A percentile compares a stretch with the other conserved stretches of the same genome.
These are phyloP conservation scores for Fomitopsis serialis DNA, from an alignment of 768 basidiomycete genomes.

Conservation along the genomic window DNA sequence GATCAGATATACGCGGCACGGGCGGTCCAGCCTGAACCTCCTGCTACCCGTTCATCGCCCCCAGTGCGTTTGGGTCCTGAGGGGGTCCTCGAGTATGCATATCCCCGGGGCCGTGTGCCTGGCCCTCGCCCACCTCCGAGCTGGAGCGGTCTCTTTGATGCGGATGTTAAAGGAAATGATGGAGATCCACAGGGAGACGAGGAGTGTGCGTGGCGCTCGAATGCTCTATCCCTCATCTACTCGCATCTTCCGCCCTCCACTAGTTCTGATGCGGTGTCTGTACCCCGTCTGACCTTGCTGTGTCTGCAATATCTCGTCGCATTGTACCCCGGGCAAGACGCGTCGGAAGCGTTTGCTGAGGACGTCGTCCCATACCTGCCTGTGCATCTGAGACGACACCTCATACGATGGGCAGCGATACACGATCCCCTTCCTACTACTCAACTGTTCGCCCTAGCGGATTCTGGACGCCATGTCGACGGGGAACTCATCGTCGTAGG, in stretches of 20 bases:
- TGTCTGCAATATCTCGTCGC: constrained; percentile 49
- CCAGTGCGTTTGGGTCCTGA: constrained; percentile 4
- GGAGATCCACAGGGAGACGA: constrained; percentile 24
- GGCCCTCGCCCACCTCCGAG: constrained; percentile 41
- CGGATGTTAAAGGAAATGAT: constrained; percentile 11
- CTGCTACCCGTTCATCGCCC: constrained; percentile 7
- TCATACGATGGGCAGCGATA: constrained; percentile 55
- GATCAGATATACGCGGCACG: constrained; percentile 28
- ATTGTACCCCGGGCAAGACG: constrained; percentile 23
- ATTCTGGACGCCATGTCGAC: constrained; percentile 45
- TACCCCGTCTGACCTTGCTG: constrained; percentile 51
- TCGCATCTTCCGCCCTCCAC: constrained; percentile 23
- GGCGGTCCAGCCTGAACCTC: background rate
- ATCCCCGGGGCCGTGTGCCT: constrained; percentile 18
- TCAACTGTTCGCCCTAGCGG: constrained; percentile 47
- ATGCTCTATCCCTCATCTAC: constrained; percentile 52
- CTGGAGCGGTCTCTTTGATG: constrained; percentile 37
- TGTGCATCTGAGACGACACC: constrained; percentile 49
- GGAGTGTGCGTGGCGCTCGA: constrained; percentile 39
- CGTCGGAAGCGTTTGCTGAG: constrained; percentile 36
- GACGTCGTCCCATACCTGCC: constrained; percentile 48
- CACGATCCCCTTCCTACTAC: constrained; percentile 46
- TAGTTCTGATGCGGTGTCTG: constrained; percentile 6
- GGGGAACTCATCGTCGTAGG: constrained; percentile 66
- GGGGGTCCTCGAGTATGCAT: constrained; percentile 15